Percentiles rank a stretch among this genome's conserved stretches.
These are phyloP conservation scores for Agrocybe praecox DNA, from an alignment of 768 basidiomycete genomes.

Conservation along the genomic window DNA sequence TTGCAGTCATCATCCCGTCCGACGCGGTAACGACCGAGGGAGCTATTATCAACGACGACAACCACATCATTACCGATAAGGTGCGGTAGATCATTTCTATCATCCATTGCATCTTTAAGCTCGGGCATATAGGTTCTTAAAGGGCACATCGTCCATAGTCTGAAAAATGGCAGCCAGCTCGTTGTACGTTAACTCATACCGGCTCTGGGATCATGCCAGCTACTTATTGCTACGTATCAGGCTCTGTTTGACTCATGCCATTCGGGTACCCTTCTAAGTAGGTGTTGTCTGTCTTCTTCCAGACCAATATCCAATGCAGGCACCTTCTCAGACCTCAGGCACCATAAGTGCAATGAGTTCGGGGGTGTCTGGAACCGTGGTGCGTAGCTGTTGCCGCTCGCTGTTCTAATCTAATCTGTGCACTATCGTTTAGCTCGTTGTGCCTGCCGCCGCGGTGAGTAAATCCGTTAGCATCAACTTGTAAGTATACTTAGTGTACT, in stretches of 20 bases:
- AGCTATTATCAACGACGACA: neutral
- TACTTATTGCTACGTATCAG: neutral
- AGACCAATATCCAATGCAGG: neutral
- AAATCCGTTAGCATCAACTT: neutral
- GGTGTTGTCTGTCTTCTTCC: neutral
- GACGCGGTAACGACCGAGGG: conserved; percentile 1
- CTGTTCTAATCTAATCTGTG: neutral
- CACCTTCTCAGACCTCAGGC: conserved; percentile 10
- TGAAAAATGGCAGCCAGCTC: conserved; percentile 5
- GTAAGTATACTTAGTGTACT: neutral
- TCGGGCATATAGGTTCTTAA: neutral
- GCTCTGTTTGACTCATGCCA: conserved; percentile 14
- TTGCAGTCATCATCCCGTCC: conserved; percentile 13
- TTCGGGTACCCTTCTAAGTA: conserved; percentile 15
- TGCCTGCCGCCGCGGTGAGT: neutral
- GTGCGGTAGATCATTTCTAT: neutral
- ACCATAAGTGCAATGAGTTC: conserved; percentile 13
- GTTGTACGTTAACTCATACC: neutral
- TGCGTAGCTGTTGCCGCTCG: neutral
- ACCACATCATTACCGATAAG: conserved; percentile 3
- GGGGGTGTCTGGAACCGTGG: conserved; percentile 5
- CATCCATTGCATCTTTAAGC: neutral
- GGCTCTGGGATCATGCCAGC: neutral
- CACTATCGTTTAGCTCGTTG: neutral
- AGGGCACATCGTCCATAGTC: neutral